These are phyloP conservation scores for Tuber microsphaerosporum DNA, from an alignment of 495 filamentous ascomycete genomes.

Conservation along the genomic window DNA sequence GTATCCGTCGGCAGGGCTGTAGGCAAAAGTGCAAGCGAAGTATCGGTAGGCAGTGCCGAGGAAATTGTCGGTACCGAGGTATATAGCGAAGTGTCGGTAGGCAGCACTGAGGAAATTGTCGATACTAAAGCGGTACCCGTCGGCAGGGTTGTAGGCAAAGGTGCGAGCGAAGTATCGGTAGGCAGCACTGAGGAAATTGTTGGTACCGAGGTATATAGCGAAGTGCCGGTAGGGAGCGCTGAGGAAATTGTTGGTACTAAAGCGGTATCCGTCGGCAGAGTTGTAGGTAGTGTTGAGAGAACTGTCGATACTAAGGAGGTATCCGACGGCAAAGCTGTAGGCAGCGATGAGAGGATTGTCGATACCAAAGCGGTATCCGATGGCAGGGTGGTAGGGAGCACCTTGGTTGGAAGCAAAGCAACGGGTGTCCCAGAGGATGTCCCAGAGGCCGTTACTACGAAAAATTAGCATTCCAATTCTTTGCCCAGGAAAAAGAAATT, in stretches of 20 bases:
- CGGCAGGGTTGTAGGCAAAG: conserved; percentile 10
- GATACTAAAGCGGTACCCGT: not conserved
- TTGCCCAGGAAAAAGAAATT: not conserved
- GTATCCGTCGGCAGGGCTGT: not conserved
- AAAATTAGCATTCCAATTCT: conserved; percentile 8
- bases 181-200: conserved; percentile 9
- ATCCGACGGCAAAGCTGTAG: not conserved
- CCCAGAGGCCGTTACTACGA: conserved; percentile 12
- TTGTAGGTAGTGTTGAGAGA: conserved; percentile 5
- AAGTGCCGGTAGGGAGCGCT: not conserved
- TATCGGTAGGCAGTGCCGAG: conserved; percentile 9
- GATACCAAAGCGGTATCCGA: conserved; percentile 12
- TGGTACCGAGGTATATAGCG: not conserved
- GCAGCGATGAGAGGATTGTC: conserved; percentile 11
- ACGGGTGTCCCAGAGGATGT: conserved; percentile 8
- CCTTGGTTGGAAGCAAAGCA: not conserved
- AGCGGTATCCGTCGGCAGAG: not conserved
- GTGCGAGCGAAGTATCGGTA: not conserved
- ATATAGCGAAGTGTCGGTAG: conserved; percentile 1
- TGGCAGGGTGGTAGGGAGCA: not conserved
- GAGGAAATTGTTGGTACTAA: conserved; percentile 12
- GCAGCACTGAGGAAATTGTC: conserved; percentile 1
- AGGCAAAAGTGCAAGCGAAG: not conserved
- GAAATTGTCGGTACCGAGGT: not conserved
- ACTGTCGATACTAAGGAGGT: conserved; percentile 11